A percentile compares a stretch with the other conserved stretches of the same genome.
Conservation (phyloP, 306 rosid genomes). For the Cucurbita maxima region DNA sequence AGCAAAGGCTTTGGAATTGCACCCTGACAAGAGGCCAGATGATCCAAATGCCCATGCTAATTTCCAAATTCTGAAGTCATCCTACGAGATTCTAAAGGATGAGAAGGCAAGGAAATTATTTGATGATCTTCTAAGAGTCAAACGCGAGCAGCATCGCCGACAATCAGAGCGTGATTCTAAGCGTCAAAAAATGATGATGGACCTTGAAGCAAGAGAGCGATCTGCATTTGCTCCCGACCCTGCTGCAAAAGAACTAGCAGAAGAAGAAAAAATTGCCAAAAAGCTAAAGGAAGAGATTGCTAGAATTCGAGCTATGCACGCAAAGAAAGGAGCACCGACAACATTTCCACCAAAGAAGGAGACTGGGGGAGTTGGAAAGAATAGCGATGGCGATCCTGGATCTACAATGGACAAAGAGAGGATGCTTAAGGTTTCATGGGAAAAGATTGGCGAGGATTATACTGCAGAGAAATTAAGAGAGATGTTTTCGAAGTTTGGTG, state of each 20-base stretch:
- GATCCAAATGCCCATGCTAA: slow-evolving; percentile 54
- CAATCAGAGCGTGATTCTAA: slow-evolving; percentile 54
- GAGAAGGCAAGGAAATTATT: slow-evolving; percentile 54
- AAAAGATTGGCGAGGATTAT: slow-evolving; percentile 62
- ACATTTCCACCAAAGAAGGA: slow-evolving; percentile 15
- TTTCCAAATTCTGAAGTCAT: slow-evolving; percentile 18
- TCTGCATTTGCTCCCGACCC: slow-evolving; percentile 44
- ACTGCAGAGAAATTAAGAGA: slow-evolving; percentile 57
- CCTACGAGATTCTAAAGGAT: slow-evolving; percentile 73
- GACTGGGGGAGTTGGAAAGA: slow-evolving; percentile 24
- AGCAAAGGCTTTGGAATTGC: slow-evolving; percentile 60
- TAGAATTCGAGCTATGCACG: slow-evolving; percentile 56
- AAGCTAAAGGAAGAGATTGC: slow-evolving; percentile 67
- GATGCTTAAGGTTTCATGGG: slow-evolving; percentile 87
- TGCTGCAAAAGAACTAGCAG: slow-evolving; percentile 32
- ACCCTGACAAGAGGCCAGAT: slow-evolving; percentile 83
- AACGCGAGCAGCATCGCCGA: slow-evolving; percentile 53
- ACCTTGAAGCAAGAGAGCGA: slow-evolving; percentile 70
- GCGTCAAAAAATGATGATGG: slow-evolving; percentile 72
- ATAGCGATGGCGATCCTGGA: slow-evolving; percentile 13
- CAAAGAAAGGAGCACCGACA: slow-evolving; percentile 25
- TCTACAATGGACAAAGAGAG: slow-evolving; percentile 40
- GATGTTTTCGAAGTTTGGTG: slow-evolving; percentile 58
- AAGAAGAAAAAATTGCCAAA: slow-evolving; percentile 60
- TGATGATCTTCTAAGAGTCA: slow-evolving; percentile 57